Conservation (phyloP, 2,329 filamentous ascomycete genomes). For the Ophiognomonia clavigignenti-juglandacearum region DNA sequence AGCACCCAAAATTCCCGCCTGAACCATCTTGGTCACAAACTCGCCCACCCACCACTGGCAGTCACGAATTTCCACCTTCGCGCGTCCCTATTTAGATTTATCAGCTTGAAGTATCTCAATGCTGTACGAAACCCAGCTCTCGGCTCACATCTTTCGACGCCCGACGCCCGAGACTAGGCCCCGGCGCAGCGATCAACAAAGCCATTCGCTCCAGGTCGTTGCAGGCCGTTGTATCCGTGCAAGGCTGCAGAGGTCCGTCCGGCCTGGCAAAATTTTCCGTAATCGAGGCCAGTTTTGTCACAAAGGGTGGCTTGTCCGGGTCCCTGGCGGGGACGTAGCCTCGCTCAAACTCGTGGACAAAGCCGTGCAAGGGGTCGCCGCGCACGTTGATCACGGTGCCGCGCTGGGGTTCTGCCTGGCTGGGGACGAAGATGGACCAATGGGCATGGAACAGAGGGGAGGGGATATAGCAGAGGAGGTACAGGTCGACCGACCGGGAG, state of each 20-base stretch:
- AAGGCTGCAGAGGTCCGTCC: neutral
- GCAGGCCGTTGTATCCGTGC: neutral
- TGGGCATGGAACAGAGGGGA: conserved; percentile 9
- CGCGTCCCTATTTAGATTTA: neutral
- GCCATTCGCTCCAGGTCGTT: conserved; percentile 6
- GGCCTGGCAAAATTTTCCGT: neutral
- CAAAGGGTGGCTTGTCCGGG: conserved; percentile 1
- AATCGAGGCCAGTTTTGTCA: neutral
- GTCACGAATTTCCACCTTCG: conserved; percentile 5
- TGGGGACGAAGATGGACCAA: conserved; percentile 5
- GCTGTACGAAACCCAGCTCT: too few relatives aligned
- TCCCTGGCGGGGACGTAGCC: conserved; percentile 3
- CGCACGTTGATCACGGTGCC: conserved; percentile 8
- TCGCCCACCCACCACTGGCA: conserved; percentile 8
- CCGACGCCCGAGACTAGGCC: conserved; percentile 3
- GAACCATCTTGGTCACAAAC: conserved; percentile 1
- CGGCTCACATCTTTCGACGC: neutral
- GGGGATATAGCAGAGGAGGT: conserved; percentile 8
- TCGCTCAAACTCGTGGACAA: conserved; percentile 8
- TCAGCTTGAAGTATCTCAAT: neutral
- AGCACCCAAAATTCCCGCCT: neutral
- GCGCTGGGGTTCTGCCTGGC: neutral
- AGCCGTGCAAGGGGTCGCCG: conserved; percentile 8
- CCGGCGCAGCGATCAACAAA: neutral
- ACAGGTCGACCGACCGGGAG: neutral